Conservation (phyloP, 306 rosid genomes). For the Fragaria iinumae region DNA sequence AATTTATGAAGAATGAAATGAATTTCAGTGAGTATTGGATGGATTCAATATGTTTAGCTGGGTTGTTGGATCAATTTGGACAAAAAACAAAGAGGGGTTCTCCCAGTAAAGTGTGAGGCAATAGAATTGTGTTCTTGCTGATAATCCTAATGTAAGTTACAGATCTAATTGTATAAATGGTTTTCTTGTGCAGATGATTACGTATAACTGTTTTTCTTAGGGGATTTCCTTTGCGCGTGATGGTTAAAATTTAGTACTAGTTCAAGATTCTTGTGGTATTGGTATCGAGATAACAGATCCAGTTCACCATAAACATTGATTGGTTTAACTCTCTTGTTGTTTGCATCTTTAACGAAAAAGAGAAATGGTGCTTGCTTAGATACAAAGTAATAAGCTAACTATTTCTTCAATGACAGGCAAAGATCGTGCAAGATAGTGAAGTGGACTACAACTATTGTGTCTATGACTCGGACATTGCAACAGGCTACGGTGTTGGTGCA, state of each 20-base stretch:
- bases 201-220: neutral
- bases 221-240: neutral
- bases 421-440: slow-evolving; percentile 38
- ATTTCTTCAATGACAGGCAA: slow-evolving; percentile 53
- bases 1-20: neutral
- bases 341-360: neutral
- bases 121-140: slow-evolving; percentile 11
- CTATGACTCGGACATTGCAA: slow-evolving; percentile 75
- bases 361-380: neutral
- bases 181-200: neutral
- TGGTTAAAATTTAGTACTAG: neutral
- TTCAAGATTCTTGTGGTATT: neutral
- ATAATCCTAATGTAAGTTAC: no score
- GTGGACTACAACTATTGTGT: slow-evolving; percentile 54
- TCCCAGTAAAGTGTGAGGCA: neutral
- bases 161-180: slow-evolving; percentile 1
- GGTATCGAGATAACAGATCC: neutral
- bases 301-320: neutral
- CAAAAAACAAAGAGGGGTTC: neutral
- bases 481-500: slow-evolving; percentile 95
- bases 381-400: slow-evolving; percentile 1
- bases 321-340: neutral
- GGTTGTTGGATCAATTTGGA: neutral
- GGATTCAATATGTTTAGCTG: neutral
- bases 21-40: neutral